phyloP scores from a whole-genome alignment of 2,329 filamentous ascomycete species.

The Alternaria sp. region DNA sequence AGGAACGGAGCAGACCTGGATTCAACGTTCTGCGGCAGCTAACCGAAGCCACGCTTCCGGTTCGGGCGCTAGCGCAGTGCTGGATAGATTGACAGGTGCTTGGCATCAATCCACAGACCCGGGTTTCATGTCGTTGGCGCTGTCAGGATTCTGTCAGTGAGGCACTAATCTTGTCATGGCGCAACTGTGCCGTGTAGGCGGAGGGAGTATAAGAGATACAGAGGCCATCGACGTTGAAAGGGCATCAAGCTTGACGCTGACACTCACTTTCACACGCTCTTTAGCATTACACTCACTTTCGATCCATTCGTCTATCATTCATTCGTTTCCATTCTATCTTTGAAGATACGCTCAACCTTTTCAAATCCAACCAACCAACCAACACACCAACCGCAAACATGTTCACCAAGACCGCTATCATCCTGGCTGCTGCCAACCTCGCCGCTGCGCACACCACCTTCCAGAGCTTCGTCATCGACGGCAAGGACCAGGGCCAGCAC shows the following conservation, averaged over 20 bases:
- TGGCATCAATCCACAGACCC: slow-evolving; percentile 23
- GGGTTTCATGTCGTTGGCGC: slow-evolving; percentile 17
- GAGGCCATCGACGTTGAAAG: slow-evolving; percentile 9
- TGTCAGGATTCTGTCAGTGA: slow-evolving; percentile 13
- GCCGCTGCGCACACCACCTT: slow-evolving; percentile 47
- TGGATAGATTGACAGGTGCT: slow-evolving; percentile 36
- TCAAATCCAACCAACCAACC: slow-evolving; percentile 15
- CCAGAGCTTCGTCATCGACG: slow-evolving; percentile 52
- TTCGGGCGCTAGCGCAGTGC: slow-evolving; percentile 24
- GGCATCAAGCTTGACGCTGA: slow-evolving; percentile 42
- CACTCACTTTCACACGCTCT: slow-evolving; percentile 41
- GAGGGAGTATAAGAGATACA: slow-evolving; percentile 33
- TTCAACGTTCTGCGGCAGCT: slow-evolving; percentile 30
- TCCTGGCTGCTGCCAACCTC: slow-evolving; percentile 43
- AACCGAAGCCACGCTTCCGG: slow-evolving; percentile 18
- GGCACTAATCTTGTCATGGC: slow-evolving; percentile 21
- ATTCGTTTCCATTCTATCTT: slow-evolving; percentile 26
- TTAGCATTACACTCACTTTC: slow-evolving; percentile 37
- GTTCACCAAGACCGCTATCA: slow-evolving; percentile 39
- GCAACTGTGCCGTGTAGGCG: slow-evolving; percentile 21
- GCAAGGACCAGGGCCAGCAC: slow-evolving; percentile 42
- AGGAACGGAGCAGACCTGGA: slow-evolving; percentile 24
- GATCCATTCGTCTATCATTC: slow-evolving; percentile 35
- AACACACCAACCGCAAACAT: slow-evolving; percentile 35
- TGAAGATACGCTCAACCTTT: slow-evolving; percentile 23